Evolutionary conservation across 306 rosid species (phyloP).

Genomic region (Begonia peltatifolia): DNA sequence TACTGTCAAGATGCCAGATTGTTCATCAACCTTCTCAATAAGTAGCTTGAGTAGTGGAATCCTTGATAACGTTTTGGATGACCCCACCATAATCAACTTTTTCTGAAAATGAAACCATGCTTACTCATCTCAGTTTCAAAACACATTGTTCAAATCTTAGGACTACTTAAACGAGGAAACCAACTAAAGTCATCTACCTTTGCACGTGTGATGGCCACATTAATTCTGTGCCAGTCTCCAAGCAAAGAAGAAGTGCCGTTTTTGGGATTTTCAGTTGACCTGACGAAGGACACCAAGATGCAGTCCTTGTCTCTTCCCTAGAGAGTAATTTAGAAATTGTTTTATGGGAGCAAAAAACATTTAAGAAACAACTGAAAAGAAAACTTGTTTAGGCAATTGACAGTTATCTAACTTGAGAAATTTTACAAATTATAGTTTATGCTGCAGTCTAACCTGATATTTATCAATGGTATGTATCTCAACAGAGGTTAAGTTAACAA

Average conservation of each 20-base stretch:
- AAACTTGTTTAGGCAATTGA: no score
- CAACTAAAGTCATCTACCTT: constrained; percentile 29
- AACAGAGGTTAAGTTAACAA: constrained; percentile 37
- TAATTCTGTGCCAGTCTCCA: constrained; percentile 94
- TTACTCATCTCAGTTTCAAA: not conserved
- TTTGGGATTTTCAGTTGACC: constrained; percentile 66
- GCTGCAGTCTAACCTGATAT: constrained; percentile 50
- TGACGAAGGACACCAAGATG: constrained; percentile 72
- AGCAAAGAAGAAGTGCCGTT: constrained; percentile 61
- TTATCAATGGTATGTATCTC: constrained; percentile 96
- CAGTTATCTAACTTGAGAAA: not conserved
- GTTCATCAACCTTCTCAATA: constrained; percentile 69
- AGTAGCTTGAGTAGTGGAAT: constrained; percentile 80
- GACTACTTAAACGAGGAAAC: not conserved
- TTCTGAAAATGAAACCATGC: constrained; percentile 23
- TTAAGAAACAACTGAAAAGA: no score
- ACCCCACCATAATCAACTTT: constrained; percentile 90
- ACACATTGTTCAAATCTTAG: not conserved
- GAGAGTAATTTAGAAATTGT: not conserved
- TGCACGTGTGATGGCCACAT: constrained; percentile 90
- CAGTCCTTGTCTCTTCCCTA: constrained; percentile 98
- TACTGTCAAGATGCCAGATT: constrained; percentile 45
- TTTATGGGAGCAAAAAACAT: no score
- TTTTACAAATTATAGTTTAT: not conserved
- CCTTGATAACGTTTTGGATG: constrained; percentile 55